Conservation (phyloP, 2,329 filamentous ascomycete species). For the Fusarium sp. region DNA sequence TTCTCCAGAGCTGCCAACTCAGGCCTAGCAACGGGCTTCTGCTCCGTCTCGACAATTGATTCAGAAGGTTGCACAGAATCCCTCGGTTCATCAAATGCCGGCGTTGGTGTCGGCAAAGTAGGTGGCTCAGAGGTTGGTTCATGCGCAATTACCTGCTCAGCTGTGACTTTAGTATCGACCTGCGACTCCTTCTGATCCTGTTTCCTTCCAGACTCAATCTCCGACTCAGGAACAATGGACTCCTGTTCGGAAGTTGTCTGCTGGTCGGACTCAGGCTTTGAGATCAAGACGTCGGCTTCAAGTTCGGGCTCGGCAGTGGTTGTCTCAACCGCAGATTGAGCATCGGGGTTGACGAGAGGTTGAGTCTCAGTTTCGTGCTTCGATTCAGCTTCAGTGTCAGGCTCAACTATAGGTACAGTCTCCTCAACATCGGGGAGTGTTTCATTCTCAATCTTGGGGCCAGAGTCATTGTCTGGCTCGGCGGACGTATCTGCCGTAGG, state of each 20-base stretch:
- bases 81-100: conserved; percentile 1
- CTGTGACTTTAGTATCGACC: conserved; percentile 26
- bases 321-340: conserved; percentile 27
- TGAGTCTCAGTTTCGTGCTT: conserved; percentile 43
- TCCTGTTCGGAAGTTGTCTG: conserved; percentile 36
- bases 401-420: conserved; percentile 44
- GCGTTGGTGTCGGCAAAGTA: background rate
- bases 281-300: conserved; percentile 25
- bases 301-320: conserved; percentile 25
- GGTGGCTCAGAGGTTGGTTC: background rate
- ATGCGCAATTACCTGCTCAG: conserved; percentile 14
- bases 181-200: conserved; percentile 7
- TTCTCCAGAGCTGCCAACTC: conserved; percentile 11
- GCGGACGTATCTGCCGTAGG: conserved; percentile 17
- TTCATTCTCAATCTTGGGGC: conserved; percentile 38
- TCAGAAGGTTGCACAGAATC: background rate
- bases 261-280: conserved; percentile 24
- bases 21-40: background rate
- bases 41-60: background rate
- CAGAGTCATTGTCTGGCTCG: conserved; percentile 28
- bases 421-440: conserved; percentile 34
- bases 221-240: conserved; percentile 31
- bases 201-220: conserved; percentile 33
- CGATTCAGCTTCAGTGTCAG: conserved; percentile 45
- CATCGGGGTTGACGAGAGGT: conserved; percentile 30